These are phyloP conservation scores for Xylaria sp. DNA, from an alignment of 2,329 filamentous ascomycete species.

Conservation along the genomic window DNA sequence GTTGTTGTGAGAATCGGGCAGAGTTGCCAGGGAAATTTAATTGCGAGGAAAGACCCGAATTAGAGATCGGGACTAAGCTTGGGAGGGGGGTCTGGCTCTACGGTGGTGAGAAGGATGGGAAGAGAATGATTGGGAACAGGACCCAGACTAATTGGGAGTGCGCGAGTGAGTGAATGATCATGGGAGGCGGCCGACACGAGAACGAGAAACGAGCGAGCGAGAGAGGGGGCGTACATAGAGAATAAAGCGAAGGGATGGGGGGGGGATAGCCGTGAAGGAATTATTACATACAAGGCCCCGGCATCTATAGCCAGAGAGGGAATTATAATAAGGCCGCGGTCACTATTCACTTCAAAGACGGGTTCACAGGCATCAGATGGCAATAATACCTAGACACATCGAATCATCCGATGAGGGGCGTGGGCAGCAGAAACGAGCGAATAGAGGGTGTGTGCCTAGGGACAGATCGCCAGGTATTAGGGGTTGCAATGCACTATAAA, in stretches of 20 bases:
- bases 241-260: slow-evolving; percentile 18
- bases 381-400: slow-evolving; percentile 29
- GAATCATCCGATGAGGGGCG: slow-evolving; percentile 28
- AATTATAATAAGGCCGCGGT: slow-evolving; percentile 5
- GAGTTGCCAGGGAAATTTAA: slow-evolving; percentile 54
- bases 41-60: slow-evolving; percentile 49
- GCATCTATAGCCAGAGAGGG: slow-evolving; percentile 38
- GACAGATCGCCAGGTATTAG: background rate
- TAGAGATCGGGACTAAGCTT: slow-evolving; percentile 52
- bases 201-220: slow-evolving; percentile 1
- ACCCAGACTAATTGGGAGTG: no score
- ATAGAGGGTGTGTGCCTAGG: slow-evolving; percentile 19
- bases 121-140: slow-evolving; percentile 42
- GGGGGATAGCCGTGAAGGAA: slow-evolving; percentile 33
- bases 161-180: background rate
- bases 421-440: slow-evolving; percentile 7
- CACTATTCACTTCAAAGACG: slow-evolving; percentile 5
- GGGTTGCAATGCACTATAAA: slow-evolving; percentile 5
- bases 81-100: slow-evolving; percentile 30
- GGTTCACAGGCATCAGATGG: slow-evolving; percentile 32
- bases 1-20: slow-evolving; percentile 41
- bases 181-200: slow-evolving; percentile 1
- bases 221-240: slow-evolving; percentile 26
- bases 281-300: slow-evolving; percentile 38
- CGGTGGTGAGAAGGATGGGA: slow-evolving; percentile 40